Percentiles rank a stretch among this genome's conserved stretches.
Conservation (phyloP, 164 flowering plant genomes). For the Piper betle region DNA sequence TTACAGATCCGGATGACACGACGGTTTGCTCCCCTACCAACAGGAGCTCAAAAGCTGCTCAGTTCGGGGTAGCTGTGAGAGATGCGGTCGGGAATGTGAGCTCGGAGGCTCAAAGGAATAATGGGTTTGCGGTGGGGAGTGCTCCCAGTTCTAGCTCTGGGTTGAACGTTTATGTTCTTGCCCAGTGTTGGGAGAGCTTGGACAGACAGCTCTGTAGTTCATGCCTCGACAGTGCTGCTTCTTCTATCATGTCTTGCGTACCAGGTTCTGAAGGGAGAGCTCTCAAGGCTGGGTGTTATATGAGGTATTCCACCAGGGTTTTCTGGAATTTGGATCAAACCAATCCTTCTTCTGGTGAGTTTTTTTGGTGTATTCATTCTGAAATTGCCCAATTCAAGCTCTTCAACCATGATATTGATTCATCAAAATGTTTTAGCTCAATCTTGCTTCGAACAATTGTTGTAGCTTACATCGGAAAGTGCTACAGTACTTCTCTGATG, state of each 20-base stretch:
- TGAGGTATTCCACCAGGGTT: conserved; percentile 9
- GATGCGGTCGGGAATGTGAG: conserved; percentile 5
- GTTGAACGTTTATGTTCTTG: conserved; percentile 7
- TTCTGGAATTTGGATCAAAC: conserved; percentile 8
- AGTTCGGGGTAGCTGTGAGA: conserved; percentile 1
- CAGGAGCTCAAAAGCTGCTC: conserved; percentile 1
- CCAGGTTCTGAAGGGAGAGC: conserved; percentile 10
- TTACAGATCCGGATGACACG: conserved; percentile 1
- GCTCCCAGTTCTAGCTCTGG: background rate
- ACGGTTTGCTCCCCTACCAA: conserved; percentile 2
- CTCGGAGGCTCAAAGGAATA: conserved; percentile 3
- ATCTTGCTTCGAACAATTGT: too few relatives aligned
- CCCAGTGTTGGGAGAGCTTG: conserved; percentile 12
- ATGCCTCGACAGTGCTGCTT: conserved; percentile 8
- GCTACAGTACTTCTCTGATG: background rate
- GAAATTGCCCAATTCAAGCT: background rate
- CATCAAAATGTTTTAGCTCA: too few relatives aligned
- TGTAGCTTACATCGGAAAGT: too few relatives aligned
- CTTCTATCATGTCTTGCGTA: conserved; percentile 2
- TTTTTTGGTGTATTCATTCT: background rate
- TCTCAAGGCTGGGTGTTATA: conserved; percentile 11
- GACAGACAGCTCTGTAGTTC: conserved; percentile 2
- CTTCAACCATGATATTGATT: background rate
- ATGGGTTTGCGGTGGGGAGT: conserved; percentile 7
- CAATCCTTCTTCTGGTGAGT: conserved; percentile 5